These are phyloP conservation scores for Penicillium digitatum DNA, from an alignment of 2,329 filamentous ascomycete genomes.

Conservation along the genomic window DNA sequence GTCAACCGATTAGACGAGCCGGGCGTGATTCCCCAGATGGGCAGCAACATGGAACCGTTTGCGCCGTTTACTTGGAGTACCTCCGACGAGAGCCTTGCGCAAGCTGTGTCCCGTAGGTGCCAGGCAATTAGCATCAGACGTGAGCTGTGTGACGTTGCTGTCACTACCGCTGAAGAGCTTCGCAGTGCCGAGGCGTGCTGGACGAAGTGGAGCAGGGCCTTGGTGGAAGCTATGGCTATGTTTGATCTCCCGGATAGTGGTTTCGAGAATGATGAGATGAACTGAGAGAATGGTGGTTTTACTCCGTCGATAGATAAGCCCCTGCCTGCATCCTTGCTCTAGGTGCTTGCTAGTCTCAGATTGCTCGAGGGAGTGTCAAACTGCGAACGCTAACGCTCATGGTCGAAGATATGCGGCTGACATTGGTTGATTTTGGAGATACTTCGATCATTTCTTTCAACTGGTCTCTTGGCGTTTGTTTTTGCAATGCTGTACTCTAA, in stretches of 20 bases:
- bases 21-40: neutral
- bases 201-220: neutral
- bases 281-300: conserved; percentile 2
- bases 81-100: neutral
- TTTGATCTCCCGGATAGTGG: neutral
- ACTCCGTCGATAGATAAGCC: conserved; percentile 2
- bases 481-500: too few relatives aligned
- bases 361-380: conserved; percentile 1
- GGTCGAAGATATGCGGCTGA: neutral
- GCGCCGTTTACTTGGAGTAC: conserved; percentile 8
- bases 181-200: neutral
- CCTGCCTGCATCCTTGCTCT: neutral
- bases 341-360: neutral
- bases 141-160: neutral
- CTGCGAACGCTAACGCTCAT: neutral
- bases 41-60: neutral
- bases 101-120: neutral
- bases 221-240: neutral
- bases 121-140: neutral
- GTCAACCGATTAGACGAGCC: conserved; percentile 3
- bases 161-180: neutral
- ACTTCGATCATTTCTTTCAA: neutral
- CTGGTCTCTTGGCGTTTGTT: too few relatives aligned
- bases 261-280: neutral
- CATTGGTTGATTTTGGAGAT: neutral